Conservation (phyloP, 1,139 yeast species). For the Scheffersomyces parashehatae region DNA sequence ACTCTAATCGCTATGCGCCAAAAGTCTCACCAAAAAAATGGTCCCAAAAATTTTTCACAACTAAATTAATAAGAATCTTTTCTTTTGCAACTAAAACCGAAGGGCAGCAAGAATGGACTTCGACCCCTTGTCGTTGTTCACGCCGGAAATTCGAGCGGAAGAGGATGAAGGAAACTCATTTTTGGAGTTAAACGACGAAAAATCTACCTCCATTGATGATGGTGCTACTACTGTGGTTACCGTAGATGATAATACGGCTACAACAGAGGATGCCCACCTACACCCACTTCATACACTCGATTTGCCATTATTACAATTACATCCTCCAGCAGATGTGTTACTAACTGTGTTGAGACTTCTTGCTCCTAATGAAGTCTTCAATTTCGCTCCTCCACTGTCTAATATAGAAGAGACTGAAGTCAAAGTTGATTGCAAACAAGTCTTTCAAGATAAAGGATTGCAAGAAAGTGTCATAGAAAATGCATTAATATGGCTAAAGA, state of each 20-base stretch:
- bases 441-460: slow-evolving; percentile 29
- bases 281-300: slow-evolving; percentile 61
- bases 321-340: slow-evolving; percentile 54
- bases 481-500: slow-evolving; percentile 44
- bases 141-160: slow-evolving; percentile 21
- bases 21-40: no score
- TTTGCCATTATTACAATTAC: slow-evolving; percentile 52
- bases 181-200: no score
- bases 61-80: no score
- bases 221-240: background rate
- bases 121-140: slow-evolving; percentile 46
- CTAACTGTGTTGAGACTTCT: slow-evolving; percentile 48
- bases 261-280: slow-evolving; percentile 21
- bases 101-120: slow-evolving; percentile 26
- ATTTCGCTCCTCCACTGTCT: slow-evolving; percentile 43
- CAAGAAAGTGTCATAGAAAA: slow-evolving; percentile 15
- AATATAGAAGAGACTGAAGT: slow-evolving; percentile 13
- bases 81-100: no score
- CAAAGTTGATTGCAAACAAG: slow-evolving; percentile 13
- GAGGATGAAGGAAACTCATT: slow-evolving; percentile 1
- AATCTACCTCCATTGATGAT: no score
- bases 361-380: slow-evolving; percentile 52
- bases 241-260: background rate
- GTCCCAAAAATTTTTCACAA: no score
- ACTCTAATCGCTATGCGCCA: no score